Evolutionary conservation across 495 filamentous ascomycete species (phyloP).

Genomic region (Aspergillus nanangensis): DNA sequence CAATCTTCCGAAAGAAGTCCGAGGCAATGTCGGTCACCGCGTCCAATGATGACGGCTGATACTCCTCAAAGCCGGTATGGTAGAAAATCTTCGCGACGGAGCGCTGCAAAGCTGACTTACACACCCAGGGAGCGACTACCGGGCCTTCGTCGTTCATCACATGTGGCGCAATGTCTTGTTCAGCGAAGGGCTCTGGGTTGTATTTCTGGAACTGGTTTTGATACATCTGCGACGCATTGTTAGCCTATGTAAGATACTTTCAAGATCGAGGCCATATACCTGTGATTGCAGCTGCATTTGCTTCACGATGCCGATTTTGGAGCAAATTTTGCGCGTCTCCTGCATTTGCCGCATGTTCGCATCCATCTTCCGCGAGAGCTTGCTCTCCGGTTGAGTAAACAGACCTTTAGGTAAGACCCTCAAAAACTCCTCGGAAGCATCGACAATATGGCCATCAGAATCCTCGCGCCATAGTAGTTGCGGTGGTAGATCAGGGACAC

Average conservation of each 20-base stretch:
- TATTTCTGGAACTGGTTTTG: slow-evolving; percentile 98
- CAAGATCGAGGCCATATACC: slow-evolving; percentile 44
- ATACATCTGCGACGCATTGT: slow-evolving; percentile 64
- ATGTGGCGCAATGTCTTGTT: slow-evolving; percentile 77
- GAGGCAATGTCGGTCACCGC: slow-evolving; percentile 84
- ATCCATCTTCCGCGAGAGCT: slow-evolving; percentile 73
- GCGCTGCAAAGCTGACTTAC: slow-evolving; percentile 78
- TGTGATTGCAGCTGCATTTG: slow-evolving; percentile 99
- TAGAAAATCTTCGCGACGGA: slow-evolving; percentile 94
- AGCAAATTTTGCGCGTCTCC: slow-evolving; percentile 91
- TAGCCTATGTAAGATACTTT: neutral
- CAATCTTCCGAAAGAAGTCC: slow-evolving; percentile 84
- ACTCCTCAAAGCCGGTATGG: slow-evolving; percentile 95
- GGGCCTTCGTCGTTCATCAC: slow-evolving; percentile 85
- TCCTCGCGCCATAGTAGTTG: slow-evolving; percentile 85
- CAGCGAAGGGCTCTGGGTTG: slow-evolving; percentile 83
- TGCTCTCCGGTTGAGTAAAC: slow-evolving; percentile 75
- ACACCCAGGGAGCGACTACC: slow-evolving; percentile 74
- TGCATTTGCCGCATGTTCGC: slow-evolving; percentile 94
- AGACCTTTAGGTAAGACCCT: slow-evolving; percentile 65
- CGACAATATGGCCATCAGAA: slow-evolving; percentile 76
- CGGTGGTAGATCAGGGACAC: slow-evolving; percentile 75
- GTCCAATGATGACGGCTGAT: slow-evolving; percentile 90
- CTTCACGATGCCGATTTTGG: slow-evolving; percentile 95
- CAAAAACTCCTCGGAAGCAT: slow-evolving; percentile 77